Percentiles rank a stretch among this genome's conserved stretches.
These are phyloP conservation scores for Phytopythium boreale DNA, from an alignment of 352 stramenopile species.

Conservation along the genomic window DNA sequence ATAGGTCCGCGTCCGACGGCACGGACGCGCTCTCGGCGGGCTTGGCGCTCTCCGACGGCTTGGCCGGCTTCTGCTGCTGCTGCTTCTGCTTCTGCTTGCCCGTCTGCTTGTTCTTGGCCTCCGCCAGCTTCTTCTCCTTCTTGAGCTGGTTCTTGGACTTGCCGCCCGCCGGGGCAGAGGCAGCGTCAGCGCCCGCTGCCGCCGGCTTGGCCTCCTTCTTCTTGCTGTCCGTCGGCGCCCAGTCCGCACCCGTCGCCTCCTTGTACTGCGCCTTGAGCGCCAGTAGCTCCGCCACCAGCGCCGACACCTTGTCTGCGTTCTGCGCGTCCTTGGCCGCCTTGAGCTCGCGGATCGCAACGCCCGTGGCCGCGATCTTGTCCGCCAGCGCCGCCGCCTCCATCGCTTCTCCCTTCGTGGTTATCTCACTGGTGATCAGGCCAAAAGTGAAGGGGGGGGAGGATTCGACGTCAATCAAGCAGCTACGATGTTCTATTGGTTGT, in stretches of 20 bases:
- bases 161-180: constrained; percentile 18
- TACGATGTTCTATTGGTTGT: not conserved
- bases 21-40: constrained; percentile 55
- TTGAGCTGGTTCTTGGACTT: constrained; percentile 89
- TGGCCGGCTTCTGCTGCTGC: constrained; percentile 44
- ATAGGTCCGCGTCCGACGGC: constrained; percentile 49
- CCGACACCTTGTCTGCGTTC: constrained; percentile 38
- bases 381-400: constrained; percentile 35
- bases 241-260: constrained; percentile 66
- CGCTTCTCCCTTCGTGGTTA: not conserved
- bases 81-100: constrained; percentile 40
- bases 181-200: constrained; percentile 4
- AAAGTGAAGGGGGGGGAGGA: not conserved
- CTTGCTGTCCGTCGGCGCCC: constrained; percentile 39
- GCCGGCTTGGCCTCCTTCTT: constrained; percentile 28
- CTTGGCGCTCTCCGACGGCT: constrained; percentile 73
- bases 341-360: constrained; percentile 75
- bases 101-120: constrained; percentile 46
- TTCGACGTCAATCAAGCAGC: not conserved
- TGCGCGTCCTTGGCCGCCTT: constrained; percentile 69
- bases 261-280: constrained; percentile 83
- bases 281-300: constrained; percentile 58
- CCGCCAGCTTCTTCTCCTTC: constrained; percentile 85
- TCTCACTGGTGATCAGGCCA: not conserved
- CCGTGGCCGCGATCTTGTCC: constrained; percentile 69